Evolutionary conservation across 1,284 basidiomycete species (phyloP).

Genomic region (Marasmius tenuissimus): DNA sequence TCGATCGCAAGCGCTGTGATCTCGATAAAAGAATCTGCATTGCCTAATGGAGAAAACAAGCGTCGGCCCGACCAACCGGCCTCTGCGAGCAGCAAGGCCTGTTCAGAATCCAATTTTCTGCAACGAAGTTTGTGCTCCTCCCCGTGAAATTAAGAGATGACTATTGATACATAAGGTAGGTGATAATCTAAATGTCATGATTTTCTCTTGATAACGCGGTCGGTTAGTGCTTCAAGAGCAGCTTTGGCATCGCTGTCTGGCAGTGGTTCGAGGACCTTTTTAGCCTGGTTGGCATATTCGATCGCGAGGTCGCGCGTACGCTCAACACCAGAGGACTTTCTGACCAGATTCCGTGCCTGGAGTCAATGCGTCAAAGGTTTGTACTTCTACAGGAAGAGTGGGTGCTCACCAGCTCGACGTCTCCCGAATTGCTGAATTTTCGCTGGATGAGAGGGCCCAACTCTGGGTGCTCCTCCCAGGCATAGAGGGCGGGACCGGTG

Average conservation of each 20-base stretch:
- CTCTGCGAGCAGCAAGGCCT: too few relatives aligned
- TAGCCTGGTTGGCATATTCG: slow-evolving; percentile 79
- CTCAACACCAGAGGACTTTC: slow-evolving; percentile 74
- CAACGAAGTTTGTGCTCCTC: not conserved
- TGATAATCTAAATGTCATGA: not conserved
- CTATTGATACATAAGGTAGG: slow-evolving; percentile 14
- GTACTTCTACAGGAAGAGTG: not conserved
- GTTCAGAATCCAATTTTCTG: too few relatives aligned
- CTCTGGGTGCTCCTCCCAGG: slow-evolving; percentile 87
- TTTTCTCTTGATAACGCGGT: not conserved
- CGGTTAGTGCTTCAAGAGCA: slow-evolving; percentile 43
- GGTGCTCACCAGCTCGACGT: slow-evolving; percentile 74
- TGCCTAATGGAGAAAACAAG: not conserved
- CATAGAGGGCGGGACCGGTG: slow-evolving; percentile 93
- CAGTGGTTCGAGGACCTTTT: slow-evolving; percentile 67
- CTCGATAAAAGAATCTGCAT: not conserved
- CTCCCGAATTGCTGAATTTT: slow-evolving; percentile 45
- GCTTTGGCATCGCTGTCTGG: slow-evolving; percentile 82
- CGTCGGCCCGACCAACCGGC: too few relatives aligned
- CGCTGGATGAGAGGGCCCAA: slow-evolving; percentile 53
- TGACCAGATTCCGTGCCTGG: slow-evolving; percentile 77
- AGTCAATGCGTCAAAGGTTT: slow-evolving; percentile 3
- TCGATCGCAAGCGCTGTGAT: slow-evolving; percentile 3
- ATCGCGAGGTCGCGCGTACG: slow-evolving; percentile 80
- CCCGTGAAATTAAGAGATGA: not conserved